Evolutionary conservation across 2,329 filamentous ascomycete species (phyloP), one percentile per base, ranked within the genome.

Genomic region (Alternaria panax): DNA sequence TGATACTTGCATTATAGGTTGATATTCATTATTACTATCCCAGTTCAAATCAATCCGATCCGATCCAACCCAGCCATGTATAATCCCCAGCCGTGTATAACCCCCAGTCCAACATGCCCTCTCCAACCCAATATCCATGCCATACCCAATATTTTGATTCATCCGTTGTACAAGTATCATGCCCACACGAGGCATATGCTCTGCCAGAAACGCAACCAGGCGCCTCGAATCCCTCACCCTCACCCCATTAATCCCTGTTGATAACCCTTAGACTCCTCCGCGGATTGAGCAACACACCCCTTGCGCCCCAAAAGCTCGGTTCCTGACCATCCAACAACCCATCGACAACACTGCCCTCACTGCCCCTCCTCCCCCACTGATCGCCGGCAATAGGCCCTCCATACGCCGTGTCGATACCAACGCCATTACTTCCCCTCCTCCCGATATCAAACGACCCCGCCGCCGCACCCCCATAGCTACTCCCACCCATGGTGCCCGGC

Each of bases 241-340:
- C n/a, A n/a, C n/a, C n/a, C n/a, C 3, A 16, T 51, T 70, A 85
- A 69, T 84, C 82, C 67, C 80, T 69, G 74, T 92, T 92, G 22
- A 91, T 88, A 34, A 92, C 88, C 70, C 88, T 81, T 79, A 92
- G 78, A 68, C 88, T 91, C 70, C 89, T 80, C 69, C 88, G 82
- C 22, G 89, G 89, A 61, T 88, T 89, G 76, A 92, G 76, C 69
- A 91, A 78, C 27, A 91, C 88, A 50, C 84, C 78, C 54, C 63
- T 75, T n/a, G 78, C 73, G 1, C 81, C 90, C 75, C 90, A 87
- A 78, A 92, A 92, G 58, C 85, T 90, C 60, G 90, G 90, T 74
- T 92, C 88, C 60, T 88, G 83, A 0, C 86, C 87, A 4, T 80
- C 82, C 16, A 90, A 70, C 62, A 91, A 69, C 68, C 89, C 87